Evolutionary conservation across 164 flowering plant genomes (phyloP), one percentile per base, ranked within the genome.

Genomic region (Paratinospora sagittata): DNA sequence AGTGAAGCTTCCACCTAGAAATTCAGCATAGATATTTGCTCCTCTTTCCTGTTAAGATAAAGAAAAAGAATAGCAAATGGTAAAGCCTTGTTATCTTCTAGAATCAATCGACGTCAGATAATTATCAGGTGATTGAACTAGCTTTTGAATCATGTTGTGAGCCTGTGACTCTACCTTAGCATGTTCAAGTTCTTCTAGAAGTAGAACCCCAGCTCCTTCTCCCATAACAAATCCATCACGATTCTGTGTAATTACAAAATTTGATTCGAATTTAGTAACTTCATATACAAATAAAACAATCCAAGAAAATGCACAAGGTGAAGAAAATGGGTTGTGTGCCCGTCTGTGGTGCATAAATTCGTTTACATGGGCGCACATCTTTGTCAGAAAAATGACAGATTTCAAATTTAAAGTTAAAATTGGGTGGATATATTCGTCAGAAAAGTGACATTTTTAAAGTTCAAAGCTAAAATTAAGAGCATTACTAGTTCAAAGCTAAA

Each of bases 191-290:
- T 93, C 98, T 80, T 93, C 98, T 43, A 93, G 49, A 71, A 93
- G 90, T 81, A 93, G 81, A 70, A 93, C 97, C 41, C 98, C 97
- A 70, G 98, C 91, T 69, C 98, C 98, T 85, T 93, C 98, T 74
- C 97, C 98, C 93, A 93, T 93, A 43, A 93, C 97, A 83, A 93
- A 90, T 75, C 98, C 98, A 86, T 93, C 98, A 64, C 97, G 98
- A 72, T 75, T 84, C 98, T 93, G 87, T 64, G 57, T 61, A 77
- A 76, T 63, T 27, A 71, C 63, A 45, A 45, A 65, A 69, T 47
- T 8, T 3, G 27, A 63, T 57, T 60, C 21, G 43, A 55, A 30
- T 41, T 71, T 68, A 68, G 49, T 23, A 47, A 21, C 27, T 26
- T n/a, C 8, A 12, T n/a, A 66, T 60, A 58, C 36, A 72, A 39